These are phyloP conservation scores for Hypoxylon fuscum DNA, from an alignment of 495 filamentous ascomycete genomes.

Conservation along the genomic window DNA sequence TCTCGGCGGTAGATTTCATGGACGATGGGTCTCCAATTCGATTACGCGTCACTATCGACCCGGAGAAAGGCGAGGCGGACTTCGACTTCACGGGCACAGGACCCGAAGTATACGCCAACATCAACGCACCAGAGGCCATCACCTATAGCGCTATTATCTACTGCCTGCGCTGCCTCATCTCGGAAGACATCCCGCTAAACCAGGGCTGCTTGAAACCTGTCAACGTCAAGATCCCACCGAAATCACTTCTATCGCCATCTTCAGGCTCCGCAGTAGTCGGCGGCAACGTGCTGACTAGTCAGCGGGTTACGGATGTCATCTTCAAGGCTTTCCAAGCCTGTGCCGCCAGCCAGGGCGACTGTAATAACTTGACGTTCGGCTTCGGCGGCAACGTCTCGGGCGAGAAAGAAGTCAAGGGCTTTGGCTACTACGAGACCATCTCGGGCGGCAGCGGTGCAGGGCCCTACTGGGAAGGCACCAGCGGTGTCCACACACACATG, in stretches of 20 bases:
- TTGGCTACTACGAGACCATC: conserved; percentile 98
- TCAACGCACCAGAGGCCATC: conserved; percentile 93
- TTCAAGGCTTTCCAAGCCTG: conserved; percentile 90
- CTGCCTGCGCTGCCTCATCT: conserved; percentile 90
- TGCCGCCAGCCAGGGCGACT: conserved; percentile 90
- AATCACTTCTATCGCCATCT: conserved; percentile 85
- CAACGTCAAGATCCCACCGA: conserved; percentile 81
- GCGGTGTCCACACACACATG: conserved; percentile 95
- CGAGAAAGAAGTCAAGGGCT: conserved; percentile 70
- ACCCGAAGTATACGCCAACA: conserved; percentile 92
- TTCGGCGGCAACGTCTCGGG: conserved; percentile 82
- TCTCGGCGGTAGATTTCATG: conserved; percentile 86
- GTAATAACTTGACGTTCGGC: conserved; percentile 88
- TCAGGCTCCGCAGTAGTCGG: conserved; percentile 92
- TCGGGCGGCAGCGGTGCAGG: conserved; percentile 92
- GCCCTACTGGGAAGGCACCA: conserved; percentile 85
- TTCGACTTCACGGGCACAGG: conserved; percentile 95
- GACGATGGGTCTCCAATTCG: conserved; percentile 91
- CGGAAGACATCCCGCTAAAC: conserved; percentile 93
- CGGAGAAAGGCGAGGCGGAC: conserved; percentile 80
- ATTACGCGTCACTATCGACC: conserved; percentile 85
- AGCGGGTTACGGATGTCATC: conserved; percentile 94
- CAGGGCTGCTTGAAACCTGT: conserved; percentile 94
- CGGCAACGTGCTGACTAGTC: conserved; percentile 90
- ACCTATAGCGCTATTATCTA: conserved; percentile 98